Conservation (phyloP, 176 grass and related monocot species). For the Oryza glaberrima region DNA sequence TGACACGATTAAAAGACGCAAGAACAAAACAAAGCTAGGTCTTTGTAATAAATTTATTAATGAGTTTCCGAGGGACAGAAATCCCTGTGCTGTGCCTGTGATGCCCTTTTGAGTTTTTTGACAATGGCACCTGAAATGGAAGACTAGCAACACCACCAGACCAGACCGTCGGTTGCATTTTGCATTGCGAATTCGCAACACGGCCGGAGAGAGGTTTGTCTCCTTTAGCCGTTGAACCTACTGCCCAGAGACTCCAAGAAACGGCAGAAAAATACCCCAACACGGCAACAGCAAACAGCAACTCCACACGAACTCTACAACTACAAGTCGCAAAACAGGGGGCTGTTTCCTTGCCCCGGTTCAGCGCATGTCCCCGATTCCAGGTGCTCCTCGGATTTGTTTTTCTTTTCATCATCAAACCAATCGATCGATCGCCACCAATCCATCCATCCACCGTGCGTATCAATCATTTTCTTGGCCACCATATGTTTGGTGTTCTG, state of each 20-base stretch:
- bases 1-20: too few species aligned
- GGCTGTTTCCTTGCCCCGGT: background rate
- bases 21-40: too few species aligned
- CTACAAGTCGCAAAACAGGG: conserved; percentile 14
- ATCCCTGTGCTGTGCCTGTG: too few species aligned
- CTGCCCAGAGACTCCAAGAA: background rate
- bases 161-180: too few species aligned
- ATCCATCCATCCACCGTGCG: background rate
- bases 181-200: background rate
- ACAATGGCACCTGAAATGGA: too few species aligned
- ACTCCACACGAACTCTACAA: too few species aligned
- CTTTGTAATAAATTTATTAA: too few species aligned
- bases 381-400: conserved; percentile 14
- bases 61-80: too few species aligned
- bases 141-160: too few species aligned
- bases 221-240: background rate
- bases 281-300: background rate
- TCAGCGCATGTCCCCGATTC: conserved; percentile 28
- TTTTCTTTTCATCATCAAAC: background rate
- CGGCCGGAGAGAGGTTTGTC: background rate
- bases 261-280: too few species aligned
- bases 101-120: too few species aligned
- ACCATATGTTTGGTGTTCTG: background rate
- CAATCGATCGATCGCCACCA: background rate
- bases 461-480: background rate